These are phyloP conservation scores for Cinnamomum chago DNA, from an alignment of 164 flowering plant genomes.

Conservation along the genomic window DNA sequence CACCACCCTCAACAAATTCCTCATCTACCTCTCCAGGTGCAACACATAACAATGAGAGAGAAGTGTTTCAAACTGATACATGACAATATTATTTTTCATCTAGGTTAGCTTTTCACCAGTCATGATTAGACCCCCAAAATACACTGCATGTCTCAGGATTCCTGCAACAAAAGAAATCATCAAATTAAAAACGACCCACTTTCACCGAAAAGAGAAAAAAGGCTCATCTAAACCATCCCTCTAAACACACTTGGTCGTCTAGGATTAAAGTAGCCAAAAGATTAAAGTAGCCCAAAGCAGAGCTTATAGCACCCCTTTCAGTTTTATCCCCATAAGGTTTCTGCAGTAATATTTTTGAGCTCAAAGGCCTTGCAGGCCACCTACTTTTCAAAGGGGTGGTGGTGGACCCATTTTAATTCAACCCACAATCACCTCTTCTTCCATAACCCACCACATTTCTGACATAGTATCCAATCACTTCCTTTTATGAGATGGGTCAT, in stretches of 20 bases:
- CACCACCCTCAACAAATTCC: neutral
- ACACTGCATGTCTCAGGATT: constrained; percentile 51
- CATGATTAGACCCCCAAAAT: constrained; percentile 62
- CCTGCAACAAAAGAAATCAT: constrained; percentile 30
- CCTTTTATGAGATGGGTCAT: neutral
- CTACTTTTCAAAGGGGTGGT: neutral
- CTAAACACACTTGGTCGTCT: neutral
- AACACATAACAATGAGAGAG: neutral
- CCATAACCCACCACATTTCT: neutral
- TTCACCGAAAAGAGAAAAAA: constrained; percentile 64
- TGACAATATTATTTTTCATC: constrained; percentile 5
- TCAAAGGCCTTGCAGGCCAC: neutral
- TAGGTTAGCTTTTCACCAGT: constrained; percentile 37
- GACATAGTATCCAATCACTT: too few species aligned
- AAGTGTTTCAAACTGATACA: neutral
- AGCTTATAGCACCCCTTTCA: neutral
- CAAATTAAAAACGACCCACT: constrained; percentile 21
- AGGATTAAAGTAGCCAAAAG: neutral
- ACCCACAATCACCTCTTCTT: neutral
- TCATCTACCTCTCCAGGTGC: neutral
- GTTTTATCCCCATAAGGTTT: neutral
- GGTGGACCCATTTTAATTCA: neutral
- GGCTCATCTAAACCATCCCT: constrained; percentile 1
- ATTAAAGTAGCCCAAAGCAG: neutral
- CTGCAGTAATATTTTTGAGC: neutral